Percentiles rank a stretch among this genome's conserved stretches.
Evolutionary conservation across 345 rosid genomes (phyloP).

Genomic region (Arabidopsis suecica): DNA sequence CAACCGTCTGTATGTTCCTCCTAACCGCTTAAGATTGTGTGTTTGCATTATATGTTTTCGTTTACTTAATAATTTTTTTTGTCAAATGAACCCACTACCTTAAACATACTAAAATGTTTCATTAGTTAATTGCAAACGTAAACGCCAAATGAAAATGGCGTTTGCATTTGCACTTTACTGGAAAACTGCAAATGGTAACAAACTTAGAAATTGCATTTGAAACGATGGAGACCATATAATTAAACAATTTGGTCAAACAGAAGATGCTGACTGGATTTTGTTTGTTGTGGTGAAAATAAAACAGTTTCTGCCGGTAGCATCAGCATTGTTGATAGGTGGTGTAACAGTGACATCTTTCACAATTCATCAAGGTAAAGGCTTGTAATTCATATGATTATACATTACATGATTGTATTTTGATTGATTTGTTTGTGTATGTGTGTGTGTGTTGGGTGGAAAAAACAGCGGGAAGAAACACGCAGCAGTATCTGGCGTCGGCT

Average conservation of each 20-base stretch:
- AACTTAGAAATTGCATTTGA: neutral
- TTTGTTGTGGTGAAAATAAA: slow-evolving; percentile 20
- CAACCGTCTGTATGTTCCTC: slow-evolving; percentile 62
- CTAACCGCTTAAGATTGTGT: neutral
- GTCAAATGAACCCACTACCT: neutral
- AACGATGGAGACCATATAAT: neutral
- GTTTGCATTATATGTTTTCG: too few relatives aligned
- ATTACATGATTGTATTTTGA: neutral
- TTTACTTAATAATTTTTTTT: too few relatives aligned
- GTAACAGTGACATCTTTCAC: slow-evolving; percentile 82
- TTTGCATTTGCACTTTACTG: neutral
- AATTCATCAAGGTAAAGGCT: slow-evolving; percentile 75
- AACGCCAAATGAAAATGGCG: neutral
- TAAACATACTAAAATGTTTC: neutral
- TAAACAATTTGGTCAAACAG: neutral
- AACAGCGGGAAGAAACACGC: slow-evolving; percentile 76
- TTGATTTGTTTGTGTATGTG: neutral
- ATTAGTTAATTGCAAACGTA: neutral
- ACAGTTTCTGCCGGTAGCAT: slow-evolving; percentile 97
- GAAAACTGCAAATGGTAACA: neutral
- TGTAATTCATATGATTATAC: neutral
- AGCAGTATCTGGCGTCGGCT: slow-evolving; percentile 70
- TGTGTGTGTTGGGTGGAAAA: neutral
- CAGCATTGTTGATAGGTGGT: slow-evolving; percentile 87
- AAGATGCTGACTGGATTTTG: neutral